Base-by-base conservation (phyloP, 1,284 basidiomycete species). In the Cryptococcus amylolentus region DNA sequence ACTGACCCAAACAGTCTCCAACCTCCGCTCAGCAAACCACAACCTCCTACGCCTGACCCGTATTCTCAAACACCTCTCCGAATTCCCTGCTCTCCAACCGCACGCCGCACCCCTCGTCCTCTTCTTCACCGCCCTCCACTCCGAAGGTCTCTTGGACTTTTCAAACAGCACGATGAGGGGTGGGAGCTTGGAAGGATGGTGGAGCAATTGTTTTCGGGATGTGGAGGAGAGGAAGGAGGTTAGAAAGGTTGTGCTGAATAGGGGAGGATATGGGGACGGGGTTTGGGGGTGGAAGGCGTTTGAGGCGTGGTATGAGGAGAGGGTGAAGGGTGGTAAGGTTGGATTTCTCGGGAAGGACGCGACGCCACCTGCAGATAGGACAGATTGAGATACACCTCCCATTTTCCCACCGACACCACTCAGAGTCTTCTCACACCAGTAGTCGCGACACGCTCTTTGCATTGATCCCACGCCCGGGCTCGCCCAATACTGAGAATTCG, bases 231-330 rank as follows among this genome's bases (percentile, higher is more conserved):
- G 87, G 60, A 69, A 77, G 40, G 84, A 81, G 80, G 78, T 88
- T 37, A 77, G 79, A 28, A 72, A 68, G 35, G 62, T 81, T 49
- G 83, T 88, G 38, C 62, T 63, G 52, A 78, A 78, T 59, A 47
- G 64, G 49, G 60, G 64, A 6, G 91, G 26, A 81, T 94, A 52
- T n/a, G 62, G 60, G 10, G 54, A 55, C 4, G 54, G 54, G 28
- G 27, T 20, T 7, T 64, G 60, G 60, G 58, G 59, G 6, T 57
- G 50, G 55, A 38, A 56, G 16, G 41, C 89, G 77, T 82, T 94
- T 52, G 93, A 92, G 78, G 88, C 91, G 75, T 84, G 89, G 28
- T 79, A 94, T 23, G 82, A 91, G 20, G 89, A 91, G 71, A 87
- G 51, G 26, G 45, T 20, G 7, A 40, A 37, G 18, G 20, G 16